Percentiles rank a stretch among this genome's conserved stretches.
These are phyloP conservation scores for Fabrea salina DNA, from an alignment of 169 alveolate genomes.

Conservation along the genomic window DNA sequence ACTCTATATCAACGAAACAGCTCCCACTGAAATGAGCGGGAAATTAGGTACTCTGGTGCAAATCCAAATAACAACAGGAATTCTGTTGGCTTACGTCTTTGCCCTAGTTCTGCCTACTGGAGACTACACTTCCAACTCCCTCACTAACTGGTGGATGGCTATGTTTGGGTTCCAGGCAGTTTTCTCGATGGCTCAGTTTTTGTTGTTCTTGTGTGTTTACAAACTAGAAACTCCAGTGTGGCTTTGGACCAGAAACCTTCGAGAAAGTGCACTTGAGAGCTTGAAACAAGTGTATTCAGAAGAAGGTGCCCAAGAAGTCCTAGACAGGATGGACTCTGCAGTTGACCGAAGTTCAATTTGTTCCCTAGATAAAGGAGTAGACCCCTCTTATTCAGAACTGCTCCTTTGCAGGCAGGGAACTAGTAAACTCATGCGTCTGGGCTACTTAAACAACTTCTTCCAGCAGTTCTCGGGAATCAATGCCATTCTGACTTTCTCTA, in stretches of 20 bases:
- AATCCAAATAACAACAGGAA: neutral
- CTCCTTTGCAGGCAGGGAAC: neutral
- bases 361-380: no score
- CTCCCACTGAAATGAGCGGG: constrained; percentile 7
- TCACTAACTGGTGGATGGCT: neutral
- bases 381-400: neutral
- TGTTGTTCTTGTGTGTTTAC: neutral
- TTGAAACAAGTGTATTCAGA: neutral
- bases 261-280: neutral
- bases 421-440: constrained; percentile 23
- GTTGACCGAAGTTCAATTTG: no score
- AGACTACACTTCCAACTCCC: neutral
- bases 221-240: neutral
- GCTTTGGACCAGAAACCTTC: neutral
- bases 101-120: constrained; percentile 19
- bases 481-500: neutral
- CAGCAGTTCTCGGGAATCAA: constrained; percentile 8
- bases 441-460: neutral
- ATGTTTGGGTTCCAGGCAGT: constrained; percentile 16
- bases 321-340: no score
- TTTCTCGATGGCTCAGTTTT: neutral
- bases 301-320: neutral
- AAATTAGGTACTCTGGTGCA: constrained; percentile 16
- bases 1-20: neutral
- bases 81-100: neutral